Base-by-base conservation (phyloP, 192 early-diverging fungal species). In the Lunasporangiospora selenospora region DNA sequence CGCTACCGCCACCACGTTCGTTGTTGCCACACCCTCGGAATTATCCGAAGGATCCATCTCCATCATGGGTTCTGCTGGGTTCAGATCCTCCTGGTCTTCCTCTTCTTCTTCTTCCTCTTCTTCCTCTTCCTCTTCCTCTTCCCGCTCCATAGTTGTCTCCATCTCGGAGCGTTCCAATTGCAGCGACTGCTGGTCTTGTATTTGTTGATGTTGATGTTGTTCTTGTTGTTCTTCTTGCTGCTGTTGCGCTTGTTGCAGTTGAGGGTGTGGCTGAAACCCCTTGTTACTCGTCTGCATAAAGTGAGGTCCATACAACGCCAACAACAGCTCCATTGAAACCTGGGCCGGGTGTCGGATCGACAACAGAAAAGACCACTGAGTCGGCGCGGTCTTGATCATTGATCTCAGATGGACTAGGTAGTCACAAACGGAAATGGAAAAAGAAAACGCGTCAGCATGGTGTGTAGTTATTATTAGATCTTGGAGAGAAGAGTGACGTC, bases 321-420 rank as follows among this genome's bases (percentile, higher is more conserved):
- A 36, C 2, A 73, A 49, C 6, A 73, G 36, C 38, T 73, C 69
- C 3, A 73, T 73, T 4, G 69, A 73, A 8, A 73, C 69, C 36
- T 73, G 69, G 3, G 42, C 61, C 27, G 69, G 69, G 33, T 73
- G 69, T 2, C 69, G 69, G 46, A 73, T 73, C 11, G 69, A 73
- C 3, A 73, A 55, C 9, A 73, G 56, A 33, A 73, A 63, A 10
- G 69, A 73, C 69, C 53, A 62, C 6, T 73, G 69, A 26, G 60
- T 58, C 1, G 69, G 69, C 10, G 69, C 69, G n/a, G 69, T 63
- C 39, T 73, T 73, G 41, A 73, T 63, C 69, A 73, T 73, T 8
- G 69, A 58, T 12, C 69, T 51, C 2, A 73, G 49, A 34, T 73
- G 69, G 21, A 73, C 69, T 73, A 38, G 26, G 11, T 52, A 2